These are phyloP conservation scores for Apocynum venetum DNA, from an alignment of 257 asterid genomes.

Conservation along the genomic window DNA sequence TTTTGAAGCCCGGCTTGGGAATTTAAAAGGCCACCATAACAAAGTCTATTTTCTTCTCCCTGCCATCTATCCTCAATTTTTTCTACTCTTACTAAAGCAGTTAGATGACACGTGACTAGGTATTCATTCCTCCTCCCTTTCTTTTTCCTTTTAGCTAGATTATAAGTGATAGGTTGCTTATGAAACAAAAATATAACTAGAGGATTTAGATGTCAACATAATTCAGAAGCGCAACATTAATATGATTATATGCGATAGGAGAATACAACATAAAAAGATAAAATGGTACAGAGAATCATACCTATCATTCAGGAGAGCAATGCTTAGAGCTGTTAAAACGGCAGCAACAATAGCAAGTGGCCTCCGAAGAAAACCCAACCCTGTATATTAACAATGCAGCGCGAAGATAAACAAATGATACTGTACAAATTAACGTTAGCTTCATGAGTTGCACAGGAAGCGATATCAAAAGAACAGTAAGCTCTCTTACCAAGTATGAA, in stretches of 20 bases:
- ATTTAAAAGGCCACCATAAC: neutral
- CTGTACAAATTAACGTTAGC: neutral
- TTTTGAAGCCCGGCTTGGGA: neutral
- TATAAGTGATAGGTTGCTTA: neutral
- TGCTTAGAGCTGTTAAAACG: conserved; percentile 68
- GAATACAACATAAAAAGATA: neutral
- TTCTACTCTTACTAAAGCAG: neutral
- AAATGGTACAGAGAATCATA: conserved; percentile 17
- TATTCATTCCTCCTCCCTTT: neutral
- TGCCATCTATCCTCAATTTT: neutral
- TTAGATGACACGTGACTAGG: neutral
- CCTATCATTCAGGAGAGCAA: conserved; percentile 94
- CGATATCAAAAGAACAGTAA: conserved; percentile 4
- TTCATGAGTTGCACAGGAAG: neutral
- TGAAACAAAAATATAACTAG: neutral
- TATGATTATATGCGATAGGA: neutral
- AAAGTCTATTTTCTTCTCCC: neutral
- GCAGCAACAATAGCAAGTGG: conserved; percentile 90
- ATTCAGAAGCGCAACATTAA: neutral
- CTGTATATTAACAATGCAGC: conserved; percentile 39
- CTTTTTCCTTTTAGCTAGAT: neutral
- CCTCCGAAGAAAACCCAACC: conserved; percentile 73
- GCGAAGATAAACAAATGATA: neutral
- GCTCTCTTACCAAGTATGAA: conserved; percentile 69
- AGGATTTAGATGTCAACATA: neutral